A percentile compares a stretch with the other conserved stretches of the same genome.
Conservation (phyloP, 768 basidiomycete species). For the Cystobasidium ongulense region DNA sequence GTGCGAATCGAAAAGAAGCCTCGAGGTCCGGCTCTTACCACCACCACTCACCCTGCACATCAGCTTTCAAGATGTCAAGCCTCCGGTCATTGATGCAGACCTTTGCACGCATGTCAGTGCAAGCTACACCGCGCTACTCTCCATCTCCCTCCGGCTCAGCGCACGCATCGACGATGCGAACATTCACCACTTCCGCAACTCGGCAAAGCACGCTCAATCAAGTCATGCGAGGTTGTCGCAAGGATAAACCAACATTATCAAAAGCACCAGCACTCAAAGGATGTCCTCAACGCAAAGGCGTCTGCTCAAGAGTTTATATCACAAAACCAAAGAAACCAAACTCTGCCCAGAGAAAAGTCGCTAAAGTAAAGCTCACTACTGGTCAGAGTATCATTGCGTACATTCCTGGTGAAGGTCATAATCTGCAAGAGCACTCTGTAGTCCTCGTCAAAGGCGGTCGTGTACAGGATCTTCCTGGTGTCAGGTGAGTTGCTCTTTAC, state of each 20-base stretch:
- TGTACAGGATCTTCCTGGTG: slow-evolving; percentile 95
- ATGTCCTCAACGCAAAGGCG: slow-evolving; percentile 82
- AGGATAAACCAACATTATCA: slow-evolving; percentile 54
- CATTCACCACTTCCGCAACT: slow-evolving; percentile 36
- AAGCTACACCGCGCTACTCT: not conserved
- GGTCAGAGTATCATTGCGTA: slow-evolving; percentile 87
- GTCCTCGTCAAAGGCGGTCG: slow-evolving; percentile 89
- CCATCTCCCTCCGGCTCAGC: not conserved
- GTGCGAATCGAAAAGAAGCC: no score
- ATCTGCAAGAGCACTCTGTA: slow-evolving; percentile 93
- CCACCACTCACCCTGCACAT: no score
- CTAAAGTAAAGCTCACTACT: slow-evolving; percentile 79
- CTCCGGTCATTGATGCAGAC: slow-evolving; percentile 17
- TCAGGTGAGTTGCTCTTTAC: slow-evolving; percentile 56
- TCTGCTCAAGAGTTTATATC: slow-evolving; percentile 64
- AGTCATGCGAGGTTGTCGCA: slow-evolving; percentile 61
- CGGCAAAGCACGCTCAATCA: slow-evolving; percentile 68
- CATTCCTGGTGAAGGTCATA: slow-evolving; percentile 94
- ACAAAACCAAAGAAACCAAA: slow-evolving; percentile 95
- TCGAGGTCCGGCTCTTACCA: no score
- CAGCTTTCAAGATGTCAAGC: slow-evolving; percentile 3
- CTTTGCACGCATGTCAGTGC: slow-evolving; percentile 25
- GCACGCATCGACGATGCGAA: slow-evolving; percentile 8
- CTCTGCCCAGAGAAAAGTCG: slow-evolving; percentile 95
- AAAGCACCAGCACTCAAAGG: slow-evolving; percentile 70